These are phyloP conservation scores for Gomphus bonarii DNA, from an alignment of 1,284 basidiomycete genomes.

Conservation along the genomic window DNA sequence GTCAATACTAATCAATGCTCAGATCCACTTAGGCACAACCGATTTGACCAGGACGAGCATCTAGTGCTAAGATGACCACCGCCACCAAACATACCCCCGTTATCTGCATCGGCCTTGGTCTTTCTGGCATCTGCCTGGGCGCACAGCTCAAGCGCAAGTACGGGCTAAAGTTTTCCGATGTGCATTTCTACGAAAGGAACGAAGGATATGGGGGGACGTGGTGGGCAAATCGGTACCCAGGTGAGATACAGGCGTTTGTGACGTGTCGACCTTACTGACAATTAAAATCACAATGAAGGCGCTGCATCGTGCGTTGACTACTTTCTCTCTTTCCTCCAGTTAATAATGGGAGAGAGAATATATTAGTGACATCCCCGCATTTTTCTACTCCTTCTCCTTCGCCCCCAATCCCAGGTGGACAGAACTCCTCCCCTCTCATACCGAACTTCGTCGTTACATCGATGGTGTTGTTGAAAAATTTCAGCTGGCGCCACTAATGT, in stretches of 20 bases:
- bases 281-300: neutral
- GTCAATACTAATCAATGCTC: too few relatives aligned
- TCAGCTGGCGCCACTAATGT: slow-evolving; percentile 10
- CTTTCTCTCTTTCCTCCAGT: neutral
- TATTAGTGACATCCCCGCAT: slow-evolving; percentile 4
- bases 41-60: too few relatives aligned
- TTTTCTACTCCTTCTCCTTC: slow-evolving; percentile 12
- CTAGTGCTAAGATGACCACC: neutral
- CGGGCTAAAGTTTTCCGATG: neutral
- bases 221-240: slow-evolving; percentile 5
- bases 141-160: slow-evolving; percentile 3
- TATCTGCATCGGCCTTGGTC: slow-evolving; percentile 8
- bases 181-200: slow-evolving; percentile 10
- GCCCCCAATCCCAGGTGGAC: slow-evolving; percentile 11
- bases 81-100: neutral
- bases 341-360: neutral
- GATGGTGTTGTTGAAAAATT: slow-evolving; percentile 12
- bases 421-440: neutral
- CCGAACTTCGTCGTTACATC: slow-evolving; percentile 11
- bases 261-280: neutral
- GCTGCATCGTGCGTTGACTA: slow-evolving; percentile 2
- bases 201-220: slow-evolving; percentile 5
- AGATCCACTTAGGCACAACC: too few relatives aligned
- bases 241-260: neutral
- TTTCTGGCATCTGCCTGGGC: slow-evolving; percentile 4